Conservation (phyloP, 192 early-diverging fungal species). For the Backusella sp. region DNA sequence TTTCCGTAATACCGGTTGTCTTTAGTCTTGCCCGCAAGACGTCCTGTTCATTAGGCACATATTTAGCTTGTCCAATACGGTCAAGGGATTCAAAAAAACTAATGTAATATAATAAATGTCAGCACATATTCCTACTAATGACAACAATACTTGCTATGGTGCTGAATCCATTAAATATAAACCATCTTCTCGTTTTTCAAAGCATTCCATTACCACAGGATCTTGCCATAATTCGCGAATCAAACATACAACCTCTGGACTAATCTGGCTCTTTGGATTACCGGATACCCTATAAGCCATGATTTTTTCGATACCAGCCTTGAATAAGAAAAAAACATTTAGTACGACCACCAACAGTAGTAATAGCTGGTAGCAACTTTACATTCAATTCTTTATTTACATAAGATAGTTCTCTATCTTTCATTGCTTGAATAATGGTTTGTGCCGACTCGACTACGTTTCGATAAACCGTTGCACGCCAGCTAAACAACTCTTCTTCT, state of each 20-base stretch:
- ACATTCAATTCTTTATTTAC: slow-evolving; percentile 6
- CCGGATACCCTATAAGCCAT: slow-evolving; percentile 9
- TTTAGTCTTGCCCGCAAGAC: slow-evolving; percentile 94
- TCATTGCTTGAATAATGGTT: slow-evolving; percentile 49
- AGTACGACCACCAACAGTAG: neutral
- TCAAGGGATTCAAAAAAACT: slow-evolving; percentile 93
- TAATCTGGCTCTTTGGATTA: slow-evolving; percentile 8
- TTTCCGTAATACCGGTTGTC: slow-evolving; percentile 97
- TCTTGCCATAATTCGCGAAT: slow-evolving; percentile 52
- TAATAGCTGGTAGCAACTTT: neutral
- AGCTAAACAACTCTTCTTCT: slow-evolving; percentile 70
- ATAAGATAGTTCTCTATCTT: neutral
- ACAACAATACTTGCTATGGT: slow-evolving; percentile 51
- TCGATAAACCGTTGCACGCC: slow-evolving; percentile 77
- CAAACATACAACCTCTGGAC: neutral
- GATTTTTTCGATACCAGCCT: slow-evolving; percentile 1
- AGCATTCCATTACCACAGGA: slow-evolving; percentile 50
- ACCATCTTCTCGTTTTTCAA: slow-evolving; percentile 61
- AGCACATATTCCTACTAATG: neutral
- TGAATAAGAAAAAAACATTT: neutral
- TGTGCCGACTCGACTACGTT: slow-evolving; percentile 87
- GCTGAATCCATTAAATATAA: slow-evolving; percentile 83
- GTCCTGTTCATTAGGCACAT: slow-evolving; percentile 92
- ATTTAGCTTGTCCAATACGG: slow-evolving; percentile 81
- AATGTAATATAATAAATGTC: neutral